Conservation (phyloP, 192 early-diverging fungal genomes). For the Backusella psychrophila region DNA sequence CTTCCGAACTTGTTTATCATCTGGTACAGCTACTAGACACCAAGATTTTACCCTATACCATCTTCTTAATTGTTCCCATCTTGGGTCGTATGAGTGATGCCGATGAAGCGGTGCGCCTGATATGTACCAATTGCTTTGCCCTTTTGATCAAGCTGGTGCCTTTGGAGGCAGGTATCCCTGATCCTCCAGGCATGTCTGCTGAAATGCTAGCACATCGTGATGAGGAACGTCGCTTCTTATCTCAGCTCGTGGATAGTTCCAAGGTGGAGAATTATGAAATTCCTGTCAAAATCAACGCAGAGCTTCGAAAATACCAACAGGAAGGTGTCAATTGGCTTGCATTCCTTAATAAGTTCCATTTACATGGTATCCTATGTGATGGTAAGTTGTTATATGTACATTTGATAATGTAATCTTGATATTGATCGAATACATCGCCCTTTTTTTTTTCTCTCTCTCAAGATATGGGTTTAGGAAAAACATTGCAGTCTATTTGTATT, state of each 20-base stretch:
- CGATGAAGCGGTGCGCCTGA: slow-evolving; percentile 84
- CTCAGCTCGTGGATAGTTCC: slow-evolving; percentile 88
- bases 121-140: slow-evolving; percentile 94
- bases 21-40: slow-evolving; percentile 76
- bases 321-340: slow-evolving; percentile 99
- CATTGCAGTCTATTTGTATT: slow-evolving; percentile 95
- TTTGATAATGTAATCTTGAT: not conserved
- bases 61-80: slow-evolving; percentile 95
- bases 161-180: slow-evolving; percentile 91
- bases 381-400: slow-evolving; percentile 41
- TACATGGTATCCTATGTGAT: slow-evolving; percentile 98
- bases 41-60: slow-evolving; percentile 91
- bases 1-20: slow-evolving; percentile 79
- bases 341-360: slow-evolving; percentile 93
- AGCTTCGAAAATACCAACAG: slow-evolving; percentile 94
- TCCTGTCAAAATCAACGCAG: slow-evolving; percentile 89
- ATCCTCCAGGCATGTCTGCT: slow-evolving; percentile 82
- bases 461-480: slow-evolving; percentile 99
- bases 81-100: slow-evolving; percentile 96
- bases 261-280: slow-evolving; percentile 86
- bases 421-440: not conserved
- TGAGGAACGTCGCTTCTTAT: slow-evolving; percentile 90
- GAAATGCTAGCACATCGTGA: slow-evolving; percentile 79
- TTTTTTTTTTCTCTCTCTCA: not conserved
- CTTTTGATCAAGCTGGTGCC: slow-evolving; percentile 94